phyloP scores from a whole-genome alignment of 345 rosid genomes.

The Cardamine chenopodiifolia region DNA sequence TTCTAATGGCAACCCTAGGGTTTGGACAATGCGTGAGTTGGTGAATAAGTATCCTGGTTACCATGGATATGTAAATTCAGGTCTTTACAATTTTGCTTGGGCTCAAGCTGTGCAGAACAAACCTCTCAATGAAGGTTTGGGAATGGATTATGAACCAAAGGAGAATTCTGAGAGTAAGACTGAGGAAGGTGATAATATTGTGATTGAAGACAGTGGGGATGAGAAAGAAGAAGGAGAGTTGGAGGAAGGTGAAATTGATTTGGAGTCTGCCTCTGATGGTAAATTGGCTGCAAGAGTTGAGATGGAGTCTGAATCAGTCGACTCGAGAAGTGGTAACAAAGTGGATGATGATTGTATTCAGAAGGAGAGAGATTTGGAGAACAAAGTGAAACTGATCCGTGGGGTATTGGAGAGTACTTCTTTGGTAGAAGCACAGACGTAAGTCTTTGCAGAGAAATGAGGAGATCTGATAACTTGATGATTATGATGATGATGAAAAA shows the following conservation, averaged over 20 bases:
- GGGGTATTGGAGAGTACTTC: slow-evolving; percentile 63
- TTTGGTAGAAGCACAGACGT: slow-evolving; percentile 64
- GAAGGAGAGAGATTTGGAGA: slow-evolving; percentile 51
- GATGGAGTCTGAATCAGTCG: slow-evolving; percentile 21
- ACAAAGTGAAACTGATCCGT: slow-evolving; percentile 49
- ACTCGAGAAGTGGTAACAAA: background rate
- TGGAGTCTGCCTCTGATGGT: slow-evolving; percentile 52
- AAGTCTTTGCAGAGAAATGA: slow-evolving; percentile 44
- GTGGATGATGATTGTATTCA: slow-evolving; percentile 32
- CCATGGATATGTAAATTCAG: slow-evolving; percentile 57
- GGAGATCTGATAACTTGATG: slow-evolving; percentile 11
- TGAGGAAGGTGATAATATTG: slow-evolving; percentile 40
- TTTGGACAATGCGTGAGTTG: slow-evolving; percentile 87
- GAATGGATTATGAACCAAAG: slow-evolving; percentile 52
- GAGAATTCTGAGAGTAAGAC: slow-evolving; percentile 44
- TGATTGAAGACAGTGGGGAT: slow-evolving; percentile 65
- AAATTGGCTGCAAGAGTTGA: slow-evolving; percentile 12
- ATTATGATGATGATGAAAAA: slow-evolving; percentile 20
- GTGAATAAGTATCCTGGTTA: slow-evolving; percentile 53
- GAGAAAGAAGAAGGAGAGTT: slow-evolving; percentile 95
- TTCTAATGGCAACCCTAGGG: slow-evolving; percentile 51
- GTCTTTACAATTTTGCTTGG: slow-evolving; percentile 86
- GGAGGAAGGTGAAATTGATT: slow-evolving; percentile 98
- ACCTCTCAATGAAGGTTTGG: slow-evolving; percentile 62
- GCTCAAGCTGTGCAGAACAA: slow-evolving; percentile 96